phyloP scores from a whole-genome alignment of 202 grass and related monocot genomes.

The Digitaria exilis region DNA sequence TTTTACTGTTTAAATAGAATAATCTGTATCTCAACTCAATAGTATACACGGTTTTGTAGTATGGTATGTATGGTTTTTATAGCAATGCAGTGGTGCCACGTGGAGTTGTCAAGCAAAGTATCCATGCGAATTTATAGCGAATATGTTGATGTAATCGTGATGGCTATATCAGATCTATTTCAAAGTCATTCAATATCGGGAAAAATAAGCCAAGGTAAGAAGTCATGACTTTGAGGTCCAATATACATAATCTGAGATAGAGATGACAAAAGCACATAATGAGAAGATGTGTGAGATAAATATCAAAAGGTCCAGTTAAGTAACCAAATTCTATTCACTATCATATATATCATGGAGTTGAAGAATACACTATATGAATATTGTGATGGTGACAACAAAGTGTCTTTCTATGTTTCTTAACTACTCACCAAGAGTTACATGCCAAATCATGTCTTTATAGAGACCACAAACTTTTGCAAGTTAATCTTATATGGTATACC shows the following conservation, averaged over 20 bases:
- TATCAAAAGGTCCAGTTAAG: not conserved
- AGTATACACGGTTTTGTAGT: not conserved
- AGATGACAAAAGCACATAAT: not conserved
- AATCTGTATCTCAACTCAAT: no score
- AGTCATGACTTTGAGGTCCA: not conserved
- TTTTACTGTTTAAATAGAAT: no score
- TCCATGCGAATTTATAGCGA: not conserved
- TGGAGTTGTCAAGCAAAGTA: not conserved
- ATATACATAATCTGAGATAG: not conserved
- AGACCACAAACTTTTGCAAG: not conserved
- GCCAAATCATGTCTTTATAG: not conserved
- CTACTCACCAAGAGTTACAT: not conserved
- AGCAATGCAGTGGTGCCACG: no score
- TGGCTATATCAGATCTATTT: not conserved
- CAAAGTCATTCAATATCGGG: no score
- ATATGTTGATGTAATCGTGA: not conserved
- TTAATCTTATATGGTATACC: not conserved
- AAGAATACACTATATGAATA: no score
- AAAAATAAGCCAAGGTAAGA: not conserved
- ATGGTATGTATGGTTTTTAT: no score
- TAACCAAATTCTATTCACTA: not conserved
- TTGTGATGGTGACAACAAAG: not conserved
- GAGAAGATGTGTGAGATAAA: not conserved
- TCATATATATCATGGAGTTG: not conserved
- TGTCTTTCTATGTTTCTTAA: not conserved